Base-by-base conservation (phyloP, 2,329 filamentous ascomycete species). In the Mycocentrospora acerina region DNA sequence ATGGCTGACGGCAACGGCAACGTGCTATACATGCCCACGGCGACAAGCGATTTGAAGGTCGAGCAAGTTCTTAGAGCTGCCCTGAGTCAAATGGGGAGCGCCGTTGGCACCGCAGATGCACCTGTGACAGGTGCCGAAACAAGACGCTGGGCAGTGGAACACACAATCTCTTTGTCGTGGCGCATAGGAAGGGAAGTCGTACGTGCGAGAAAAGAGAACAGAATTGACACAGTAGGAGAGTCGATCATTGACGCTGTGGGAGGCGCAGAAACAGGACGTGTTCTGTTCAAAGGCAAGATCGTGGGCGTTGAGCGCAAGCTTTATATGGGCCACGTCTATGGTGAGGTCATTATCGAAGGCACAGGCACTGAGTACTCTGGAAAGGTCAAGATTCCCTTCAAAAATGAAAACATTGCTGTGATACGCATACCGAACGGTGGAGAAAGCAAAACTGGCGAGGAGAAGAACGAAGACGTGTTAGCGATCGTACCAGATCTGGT, bases 391-490 rank as follows among this genome's bases (percentile, higher is more conserved):
- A 82, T 87, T 32, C 82, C 83, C 0, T 86, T 86, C 70, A 86
- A 86, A 67, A 87, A 87, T 60, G 83, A 88, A 57, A 87, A 86
- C 53, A 83, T 87, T 29, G 78, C 77, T n/a, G 82, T 78, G 42
- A 63, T 51, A 42, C 64, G 38, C 35, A 53, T 50, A 55, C 66
- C 50, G 10, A 55, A 61, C 6, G 47, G 39, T 3, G 33, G 43
- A 12, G 53, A 55, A 2, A 55, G 46, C 33, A 46, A 52, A 29
- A 53, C 56, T 7, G 59, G 59, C 1, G 54, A 65, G 32, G 61
- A 66, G 32, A 58, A 57, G 27, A 66, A 62, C 26, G 67, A 69
- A 34, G 64, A 64, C 15, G 67, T 74, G 7, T 49, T 77, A 4
- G 73, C 73, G 2, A 71, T 71, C 8, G 74, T 76, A 3, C 74